A percentile compares a stretch with the other conserved stretches of the same genome.
phyloP scores from a whole-genome alignment of 2,329 filamentous ascomycete species.

The Neoscytalidium dimidiatum region DNA sequence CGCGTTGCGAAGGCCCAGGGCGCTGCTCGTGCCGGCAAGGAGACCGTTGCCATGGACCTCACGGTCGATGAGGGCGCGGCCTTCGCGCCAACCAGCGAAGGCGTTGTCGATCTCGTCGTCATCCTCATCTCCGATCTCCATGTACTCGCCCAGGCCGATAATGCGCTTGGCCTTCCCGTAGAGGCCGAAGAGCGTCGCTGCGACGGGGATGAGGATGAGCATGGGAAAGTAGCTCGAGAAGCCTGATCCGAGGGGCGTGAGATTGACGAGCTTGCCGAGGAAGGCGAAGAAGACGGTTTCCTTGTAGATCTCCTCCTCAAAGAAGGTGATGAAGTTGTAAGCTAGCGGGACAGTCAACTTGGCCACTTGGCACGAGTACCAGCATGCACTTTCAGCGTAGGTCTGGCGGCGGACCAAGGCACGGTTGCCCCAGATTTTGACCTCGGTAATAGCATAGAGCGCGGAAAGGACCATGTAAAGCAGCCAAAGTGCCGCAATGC shows the following conservation, averaged over 20 bases:
- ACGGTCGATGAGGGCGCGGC: conserved; percentile 83
- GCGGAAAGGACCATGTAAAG: conserved; percentile 95
- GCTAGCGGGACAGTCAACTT: conserved; percentile 88
- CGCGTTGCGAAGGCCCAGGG: conserved; percentile 23
- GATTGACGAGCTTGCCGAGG: conserved; percentile 77
- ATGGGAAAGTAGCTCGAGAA: conserved; percentile 90
- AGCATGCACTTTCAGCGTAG: conserved; percentile 88
- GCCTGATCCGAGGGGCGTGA: conserved; percentile 78
- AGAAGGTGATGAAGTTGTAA: conserved; percentile 95
- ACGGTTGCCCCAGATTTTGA: conserved; percentile 96
- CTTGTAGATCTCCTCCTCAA: conserved; percentile 70
- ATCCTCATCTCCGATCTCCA: conserved; percentile 55
- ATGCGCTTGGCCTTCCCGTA: conserved; percentile 79
- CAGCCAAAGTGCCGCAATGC: conserved; percentile 84
- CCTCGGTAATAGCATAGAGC: conserved; percentile 82
- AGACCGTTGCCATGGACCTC: conserved; percentile 59
- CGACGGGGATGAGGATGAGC: conserved; percentile 81
- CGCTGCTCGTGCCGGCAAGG: conserved; percentile 25
- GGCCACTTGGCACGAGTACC: conserved; percentile 92
- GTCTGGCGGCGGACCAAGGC: conserved; percentile 89
- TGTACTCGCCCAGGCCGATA: conserved; percentile 76
- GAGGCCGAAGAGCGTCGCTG: conserved; percentile 83
- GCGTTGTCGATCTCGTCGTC: conserved; percentile 65
- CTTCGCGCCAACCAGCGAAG: conserved; percentile 86
- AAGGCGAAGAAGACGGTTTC: conserved; percentile 86